Evolutionary conservation across 2,329 filamentous ascomycete species (phyloP).

Genomic region (Elsinoe fawcettii): DNA sequence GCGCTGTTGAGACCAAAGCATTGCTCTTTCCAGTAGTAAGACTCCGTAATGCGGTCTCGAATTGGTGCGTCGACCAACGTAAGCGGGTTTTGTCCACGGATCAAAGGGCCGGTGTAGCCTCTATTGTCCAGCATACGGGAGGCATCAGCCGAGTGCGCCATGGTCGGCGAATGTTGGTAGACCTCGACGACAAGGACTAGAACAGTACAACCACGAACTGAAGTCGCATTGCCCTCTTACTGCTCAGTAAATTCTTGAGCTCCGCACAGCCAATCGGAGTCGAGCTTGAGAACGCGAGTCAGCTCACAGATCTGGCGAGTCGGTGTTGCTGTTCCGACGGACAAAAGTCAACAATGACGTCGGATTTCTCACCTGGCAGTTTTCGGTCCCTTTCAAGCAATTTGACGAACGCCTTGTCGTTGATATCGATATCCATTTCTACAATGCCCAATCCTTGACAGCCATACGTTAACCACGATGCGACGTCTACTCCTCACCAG

Average conservation of each 20-base stretch:
- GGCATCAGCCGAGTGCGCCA: constrained; percentile 69
- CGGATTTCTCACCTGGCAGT: not conserved
- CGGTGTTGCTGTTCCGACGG: constrained; percentile 17
- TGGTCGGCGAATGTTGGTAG: constrained; percentile 24
- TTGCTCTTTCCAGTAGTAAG: constrained; percentile 98
- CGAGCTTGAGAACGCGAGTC: constrained; percentile 12
- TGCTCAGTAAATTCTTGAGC: constrained; percentile 12
- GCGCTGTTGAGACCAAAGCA: constrained; percentile 88
- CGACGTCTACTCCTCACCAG: constrained; percentile 55
- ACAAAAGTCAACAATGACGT: constrained; percentile 17
- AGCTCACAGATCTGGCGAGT: not conserved
- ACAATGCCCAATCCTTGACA: not conserved
- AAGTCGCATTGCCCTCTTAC: not conserved
- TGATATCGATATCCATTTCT: not conserved
- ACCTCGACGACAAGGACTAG: not conserved
- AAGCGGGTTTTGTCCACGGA: constrained; percentile 89
- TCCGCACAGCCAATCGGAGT: not conserved
- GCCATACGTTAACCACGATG: constrained; percentile 10
- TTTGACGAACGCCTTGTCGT: constrained; percentile 2
- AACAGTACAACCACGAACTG: too few species aligned
- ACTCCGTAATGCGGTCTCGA: constrained; percentile 88
- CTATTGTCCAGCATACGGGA: constrained; percentile 76
- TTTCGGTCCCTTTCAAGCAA: not conserved
- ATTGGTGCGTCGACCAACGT: constrained; percentile 93
- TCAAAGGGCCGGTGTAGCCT: constrained; percentile 65